Conservation (phyloP, 1,139 yeast genomes). For the Pichia sp. region DNA sequence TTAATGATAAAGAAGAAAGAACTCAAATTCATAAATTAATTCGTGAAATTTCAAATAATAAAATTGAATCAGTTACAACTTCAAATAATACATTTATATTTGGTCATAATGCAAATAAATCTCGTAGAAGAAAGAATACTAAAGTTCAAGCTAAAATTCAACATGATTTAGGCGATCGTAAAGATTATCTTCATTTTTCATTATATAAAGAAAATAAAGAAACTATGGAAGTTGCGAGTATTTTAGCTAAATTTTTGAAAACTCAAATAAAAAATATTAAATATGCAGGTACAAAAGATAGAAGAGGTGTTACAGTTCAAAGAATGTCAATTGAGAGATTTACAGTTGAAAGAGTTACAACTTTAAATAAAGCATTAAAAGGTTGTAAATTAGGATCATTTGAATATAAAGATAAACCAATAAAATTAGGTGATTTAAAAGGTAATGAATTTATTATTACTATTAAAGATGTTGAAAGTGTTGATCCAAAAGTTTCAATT, state of each 20-base stretch:
- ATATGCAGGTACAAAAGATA: slow-evolving; percentile 94
- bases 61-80: slow-evolving; percentile 74
- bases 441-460: slow-evolving; percentile 89
- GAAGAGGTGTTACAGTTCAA: slow-evolving; percentile 94
- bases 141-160: slow-evolving; percentile 40
- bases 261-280: slow-evolving; percentile 63
- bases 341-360: slow-evolving; percentile 70
- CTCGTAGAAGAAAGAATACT: slow-evolving; percentile 31
- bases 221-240: slow-evolving; percentile 88
- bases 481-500: slow-evolving; percentile 31
- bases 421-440: slow-evolving; percentile 71
- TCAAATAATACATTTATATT: slow-evolving; percentile 58
- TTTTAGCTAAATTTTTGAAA: slow-evolving; percentile 66
- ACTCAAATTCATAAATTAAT: slow-evolving; percentile 72
- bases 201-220: slow-evolving; percentile 92
- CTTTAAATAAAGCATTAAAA: slow-evolving; percentile 66
- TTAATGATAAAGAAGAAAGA: slow-evolving; percentile 64
- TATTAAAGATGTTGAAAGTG: slow-evolving; percentile 57
- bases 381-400: slow-evolving; percentile 77
- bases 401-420: slow-evolving; percentile 52
- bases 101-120: slow-evolving; percentile 33
- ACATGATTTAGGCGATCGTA: slow-evolving; percentile 62
- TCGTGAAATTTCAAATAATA: slow-evolving; percentile 66
- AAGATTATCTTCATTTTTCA: slow-evolving; percentile 67
- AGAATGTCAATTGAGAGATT: slow-evolving; percentile 65